Evolutionary conservation across 2,329 filamentous ascomycete species (phyloP), one percentile per base, ranked within the genome.

Genomic region (Pseudocercospora pini-densiflorae): DNA sequence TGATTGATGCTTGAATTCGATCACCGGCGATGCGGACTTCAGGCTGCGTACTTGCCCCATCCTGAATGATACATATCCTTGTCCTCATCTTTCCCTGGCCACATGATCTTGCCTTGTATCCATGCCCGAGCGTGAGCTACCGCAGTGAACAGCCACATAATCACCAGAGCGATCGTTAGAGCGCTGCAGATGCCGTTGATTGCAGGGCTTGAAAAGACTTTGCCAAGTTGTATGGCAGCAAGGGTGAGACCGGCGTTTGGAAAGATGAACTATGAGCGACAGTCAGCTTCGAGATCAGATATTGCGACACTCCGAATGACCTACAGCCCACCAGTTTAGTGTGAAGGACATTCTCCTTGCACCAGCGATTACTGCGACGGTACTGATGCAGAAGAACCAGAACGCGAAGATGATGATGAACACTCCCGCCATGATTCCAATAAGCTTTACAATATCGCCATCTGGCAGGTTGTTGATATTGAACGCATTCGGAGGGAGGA

Each of bases 161-260:
- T 74, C 6, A 89, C 80, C 61, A 90, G 74, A 14, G 84, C 69
- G 21, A 88, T 76, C 0, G 87, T 87, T 81, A 89, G 81, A 19
- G 83, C 86, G 16, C 83, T 85, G 1, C 83, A 82, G 23, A 89
- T 78, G 60, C 84, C 85, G 73, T 83, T 73, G n/a, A 90, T 78
- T 0, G 81, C 85, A 0, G 80, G 67, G 71, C 86, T 89, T 0
- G 81, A 76, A 10, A 89, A 78, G 0, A 78, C 81, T n/a, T 81
- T 81, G 2, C 85, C 88, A 54, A 89, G 79, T 14, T 85, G 80
- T 47, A 90, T 87, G 3, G 84, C 84, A 0, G 87, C 85, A 45
- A 90, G 79, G 1, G 86, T 87, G 60, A 90, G 85, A 0, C 88
- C 88, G 1, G 85, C 87, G 65, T 90, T 90, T 5, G 88, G 88